These are phyloP conservation scores for Fusarium coffeatum DNA, from an alignment of 2,329 filamentous ascomycete genomes.

Conservation along the genomic window DNA sequence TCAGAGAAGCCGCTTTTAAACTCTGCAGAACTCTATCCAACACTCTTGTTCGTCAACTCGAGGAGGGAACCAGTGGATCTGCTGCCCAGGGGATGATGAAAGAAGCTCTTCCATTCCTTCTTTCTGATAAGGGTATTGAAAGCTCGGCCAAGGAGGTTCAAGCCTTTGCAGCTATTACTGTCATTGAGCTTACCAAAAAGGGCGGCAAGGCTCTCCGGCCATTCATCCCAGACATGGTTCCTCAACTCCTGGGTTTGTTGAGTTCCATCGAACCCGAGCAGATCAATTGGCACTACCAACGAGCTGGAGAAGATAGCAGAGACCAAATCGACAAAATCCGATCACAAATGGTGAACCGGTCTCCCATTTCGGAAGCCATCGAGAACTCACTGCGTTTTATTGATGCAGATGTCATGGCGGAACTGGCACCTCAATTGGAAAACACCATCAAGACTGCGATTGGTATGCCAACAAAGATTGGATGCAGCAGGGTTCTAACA, in stretches of 20 bases:
- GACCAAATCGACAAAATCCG: conserved; percentile 92
- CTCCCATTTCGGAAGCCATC: conserved; percentile 92
- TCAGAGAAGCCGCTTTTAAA: conserved; percentile 81
- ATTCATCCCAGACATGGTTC: conserved; percentile 84
- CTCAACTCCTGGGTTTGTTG: conserved; percentile 82
- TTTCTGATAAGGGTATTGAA: conserved; percentile 90
- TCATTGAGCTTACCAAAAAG: conserved; percentile 91
- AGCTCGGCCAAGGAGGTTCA: conserved; percentile 90
- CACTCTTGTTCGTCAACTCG: conserved; percentile 84
- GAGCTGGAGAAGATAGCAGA: conserved; percentile 85
- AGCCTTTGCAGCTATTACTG: conserved; percentile 81
- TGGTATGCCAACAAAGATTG: conserved; percentile 93
- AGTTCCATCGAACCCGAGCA: conserved; percentile 90
- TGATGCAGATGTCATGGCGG: conserved; percentile 80
- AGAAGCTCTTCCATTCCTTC: conserved; percentile 88
- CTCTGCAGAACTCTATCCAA: conserved; percentile 88
- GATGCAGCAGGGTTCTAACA: conserved; percentile 85
- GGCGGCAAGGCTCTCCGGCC: conserved; percentile 81
- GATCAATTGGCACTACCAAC: conserved; percentile 92
- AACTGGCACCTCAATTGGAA: conserved; percentile 78
- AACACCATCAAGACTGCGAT: conserved; percentile 85
- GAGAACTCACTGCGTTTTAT: conserved; percentile 88
- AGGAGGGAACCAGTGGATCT: conserved; percentile 77
- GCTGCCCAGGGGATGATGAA: conserved; percentile 83
- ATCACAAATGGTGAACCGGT: conserved; percentile 82